Evolutionary conservation across 2,329 filamentous ascomycete genomes (phyloP).

Genomic region (Fusarium sp.): DNA sequence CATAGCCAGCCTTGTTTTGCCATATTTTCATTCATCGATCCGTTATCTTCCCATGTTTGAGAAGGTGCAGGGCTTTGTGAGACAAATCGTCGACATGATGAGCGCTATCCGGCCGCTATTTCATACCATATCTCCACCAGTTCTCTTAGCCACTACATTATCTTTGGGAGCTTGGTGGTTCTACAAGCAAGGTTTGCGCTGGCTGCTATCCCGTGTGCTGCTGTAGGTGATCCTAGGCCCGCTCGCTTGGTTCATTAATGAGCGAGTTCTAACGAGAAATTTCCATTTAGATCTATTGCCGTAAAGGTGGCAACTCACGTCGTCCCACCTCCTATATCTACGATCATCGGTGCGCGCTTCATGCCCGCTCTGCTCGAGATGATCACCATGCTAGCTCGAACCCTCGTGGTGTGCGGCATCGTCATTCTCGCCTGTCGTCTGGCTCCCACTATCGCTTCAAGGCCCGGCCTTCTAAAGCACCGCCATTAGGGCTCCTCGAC

Average conservation of each 20-base stretch:
- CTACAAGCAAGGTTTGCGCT: background rate
- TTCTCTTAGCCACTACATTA: background rate
- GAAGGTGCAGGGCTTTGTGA: background rate
- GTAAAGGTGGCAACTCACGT: background rate
- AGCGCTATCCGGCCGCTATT: background rate
- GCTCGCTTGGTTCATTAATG: background rate
- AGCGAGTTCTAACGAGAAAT: background rate
- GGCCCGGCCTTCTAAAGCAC: background rate
- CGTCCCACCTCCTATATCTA: background rate
- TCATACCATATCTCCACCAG: background rate
- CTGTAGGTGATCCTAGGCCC: too few relatives aligned
- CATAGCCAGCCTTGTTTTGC: background rate
- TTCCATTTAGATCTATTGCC: background rate
- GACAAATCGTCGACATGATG: background rate
- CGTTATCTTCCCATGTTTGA: background rate
- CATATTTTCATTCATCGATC: background rate
- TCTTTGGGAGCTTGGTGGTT: background rate
- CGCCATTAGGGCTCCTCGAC: too few relatives aligned
- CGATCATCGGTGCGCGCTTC: background rate
- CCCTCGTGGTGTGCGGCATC: background rate
- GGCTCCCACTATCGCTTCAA: background rate
- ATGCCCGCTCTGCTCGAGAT: background rate
- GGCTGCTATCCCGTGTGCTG: background rate
- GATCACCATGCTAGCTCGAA: background rate
- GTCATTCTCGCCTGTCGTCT: background rate